Evolutionary conservation across 306 rosid species (phyloP), one percentile per base, ranked within the genome.

Genomic region (Lathyrus sativus): DNA sequence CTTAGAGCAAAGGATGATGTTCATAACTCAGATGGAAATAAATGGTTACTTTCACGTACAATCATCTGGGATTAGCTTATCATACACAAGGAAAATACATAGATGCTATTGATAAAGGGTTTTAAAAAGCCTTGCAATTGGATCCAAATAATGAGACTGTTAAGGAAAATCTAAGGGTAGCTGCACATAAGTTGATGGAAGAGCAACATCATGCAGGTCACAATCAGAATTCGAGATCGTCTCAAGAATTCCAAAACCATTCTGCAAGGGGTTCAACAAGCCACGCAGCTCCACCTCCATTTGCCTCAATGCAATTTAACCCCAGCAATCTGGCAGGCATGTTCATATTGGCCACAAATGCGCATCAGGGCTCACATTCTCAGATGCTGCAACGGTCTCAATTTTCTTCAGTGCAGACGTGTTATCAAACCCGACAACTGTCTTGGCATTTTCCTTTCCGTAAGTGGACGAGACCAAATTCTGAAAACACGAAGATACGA

Each of bases 11-110:
- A n/a, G n/a, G n/a, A n/a, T n/a, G n/a, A n/a, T n/a, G n/a, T n/a
- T n/a, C n/a, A n/a, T n/a, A n/a, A n/a, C n/a, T n/a, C n/a, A n/a
- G n/a, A n/a, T n/a, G n/a, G n/a, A n/a, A n/a, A n/a, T n/a, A n/a
- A n/a, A n/a, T n/a, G n/a, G n/a, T n/a, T n/a, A n/a, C n/a, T n/a
- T n/a, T n/a, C n/a, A n/a, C n/a, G n/a, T 92, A 86, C 84, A 90
- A 93, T 78, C 96, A 93, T 56, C 81, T 92, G 75, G 98, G 98
- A 31, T 70, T 82, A 76, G 96, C 88, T 69, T 88, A 86, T 73
- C 88, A 81, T 83, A 91, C 82, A 37, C 93, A 85, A 68, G 96
- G 98, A 84, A 88, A 85, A 58, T 92, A 89, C 80, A 73, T 75
- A 64, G 91, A 85, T 74, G 96, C 96, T 46, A 80, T 92, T 74